These are phyloP conservation scores for Pachysandra terminalis DNA, from an alignment of 164 flowering plant species.

Conservation along the genomic window DNA sequence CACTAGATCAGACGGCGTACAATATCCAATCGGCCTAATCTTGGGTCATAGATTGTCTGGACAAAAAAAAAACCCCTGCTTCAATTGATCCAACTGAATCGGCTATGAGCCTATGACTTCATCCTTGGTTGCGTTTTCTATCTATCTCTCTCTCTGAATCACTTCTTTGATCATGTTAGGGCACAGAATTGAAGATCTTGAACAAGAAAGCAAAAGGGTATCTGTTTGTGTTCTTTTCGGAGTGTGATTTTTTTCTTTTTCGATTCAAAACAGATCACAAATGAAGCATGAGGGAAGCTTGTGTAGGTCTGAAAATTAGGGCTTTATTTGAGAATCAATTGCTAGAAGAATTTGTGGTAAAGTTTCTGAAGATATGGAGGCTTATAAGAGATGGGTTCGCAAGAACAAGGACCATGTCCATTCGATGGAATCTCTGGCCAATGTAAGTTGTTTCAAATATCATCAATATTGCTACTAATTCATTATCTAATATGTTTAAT, in stretches of 20 bases:
- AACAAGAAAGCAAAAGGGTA: not conserved
- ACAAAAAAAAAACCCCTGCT: too few species aligned
- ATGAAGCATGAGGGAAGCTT: not conserved
- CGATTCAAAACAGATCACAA: not conserved
- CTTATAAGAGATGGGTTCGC: conserved; percentile 84
- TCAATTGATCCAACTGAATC: too few species aligned
- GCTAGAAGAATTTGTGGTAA: not conserved
- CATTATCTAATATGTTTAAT: not conserved
- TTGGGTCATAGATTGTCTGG: too few species aligned
- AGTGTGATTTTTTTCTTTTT: too few species aligned
- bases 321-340: not conserved
- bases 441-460: conserved; percentile 45
- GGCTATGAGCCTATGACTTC: too few species aligned
- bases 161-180: not conserved
- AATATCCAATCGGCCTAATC: too few species aligned
- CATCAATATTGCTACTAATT: not conserved
- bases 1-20: too few species aligned
- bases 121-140: too few species aligned
- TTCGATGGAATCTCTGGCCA: conserved; percentile 91
- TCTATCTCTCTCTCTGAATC: too few species aligned
- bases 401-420: conserved; percentile 80
- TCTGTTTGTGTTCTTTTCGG: too few species aligned
- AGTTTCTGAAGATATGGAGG: conserved; percentile 56
- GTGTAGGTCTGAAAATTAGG: not conserved
- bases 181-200: not conserved